A percentile compares a stretch with the other conserved stretches of the same genome.
Evolutionary conservation across 2,329 filamentous ascomycete genomes (phyloP).

Genomic region (Monilinia fructigena): DNA sequence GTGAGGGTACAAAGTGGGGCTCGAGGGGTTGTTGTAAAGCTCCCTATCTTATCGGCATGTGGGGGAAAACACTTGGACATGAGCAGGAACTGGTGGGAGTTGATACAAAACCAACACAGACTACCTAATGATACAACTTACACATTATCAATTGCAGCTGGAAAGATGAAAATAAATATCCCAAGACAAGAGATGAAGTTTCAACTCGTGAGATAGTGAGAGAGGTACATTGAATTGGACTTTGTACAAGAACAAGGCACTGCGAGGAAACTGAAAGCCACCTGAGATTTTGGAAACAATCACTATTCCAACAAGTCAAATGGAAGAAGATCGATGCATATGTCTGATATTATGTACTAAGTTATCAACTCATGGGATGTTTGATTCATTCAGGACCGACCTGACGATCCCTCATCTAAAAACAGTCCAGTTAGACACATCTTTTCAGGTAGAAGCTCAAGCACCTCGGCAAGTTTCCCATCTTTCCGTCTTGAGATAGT

Average conservation of each 20-base stretch:
- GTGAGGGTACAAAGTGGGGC: constrained; percentile 14
- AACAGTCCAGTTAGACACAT: background rate
- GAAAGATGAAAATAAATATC: background rate
- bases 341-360: background rate
- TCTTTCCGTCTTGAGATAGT: background rate
- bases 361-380: background rate
- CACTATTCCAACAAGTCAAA: background rate
- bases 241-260: background rate
- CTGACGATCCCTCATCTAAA: background rate
- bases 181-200: background rate
- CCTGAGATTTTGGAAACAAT: background rate
- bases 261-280: background rate
- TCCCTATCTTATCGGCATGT: constrained; percentile 26
- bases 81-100: constrained; percentile 7
- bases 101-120: background rate
- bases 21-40: background rate
- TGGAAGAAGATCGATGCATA: background rate
- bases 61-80: background rate
- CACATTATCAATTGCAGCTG: background rate
- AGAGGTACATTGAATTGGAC: background rate
- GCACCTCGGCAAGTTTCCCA: background rate
- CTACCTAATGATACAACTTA: no score
- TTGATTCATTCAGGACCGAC: background rate
- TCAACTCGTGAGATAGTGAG: background rate
- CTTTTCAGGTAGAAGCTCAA: background rate